These are phyloP conservation scores for Plantago major DNA, from an alignment of 257 asterid species.

Conservation along the genomic window DNA sequence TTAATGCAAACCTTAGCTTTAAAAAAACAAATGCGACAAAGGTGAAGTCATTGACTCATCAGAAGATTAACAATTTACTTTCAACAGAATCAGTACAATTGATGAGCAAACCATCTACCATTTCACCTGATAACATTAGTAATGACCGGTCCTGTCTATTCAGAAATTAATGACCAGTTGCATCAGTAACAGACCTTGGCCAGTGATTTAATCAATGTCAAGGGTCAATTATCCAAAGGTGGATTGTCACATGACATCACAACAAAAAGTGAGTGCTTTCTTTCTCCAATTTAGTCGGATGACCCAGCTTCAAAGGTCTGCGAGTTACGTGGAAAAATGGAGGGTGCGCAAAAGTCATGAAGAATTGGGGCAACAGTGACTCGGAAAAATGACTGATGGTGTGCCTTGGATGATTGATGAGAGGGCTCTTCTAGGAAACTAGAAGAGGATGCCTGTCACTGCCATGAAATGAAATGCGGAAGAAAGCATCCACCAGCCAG, in stretches of 20 bases:
- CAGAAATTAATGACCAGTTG: conserved; percentile 38
- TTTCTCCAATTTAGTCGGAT: conserved; percentile 49
- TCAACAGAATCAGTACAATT: conserved; percentile 16
- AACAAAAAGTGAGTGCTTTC: conserved; percentile 47
- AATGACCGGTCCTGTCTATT: conserved; percentile 36
- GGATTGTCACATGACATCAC: conserved; percentile 51
- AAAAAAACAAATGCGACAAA: conserved; percentile 7
- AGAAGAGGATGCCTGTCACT: conserved; percentile 48
- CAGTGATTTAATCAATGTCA: conserved; percentile 58
- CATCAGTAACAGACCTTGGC: conserved; percentile 66
- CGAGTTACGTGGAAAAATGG: conserved; percentile 51
- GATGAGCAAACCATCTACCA: conserved; percentile 28
- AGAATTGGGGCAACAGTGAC: conserved; percentile 53
- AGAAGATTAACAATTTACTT: conserved; percentile 8
- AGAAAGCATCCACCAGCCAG: conserved; percentile 55
- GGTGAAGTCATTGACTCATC: conserved; percentile 16
- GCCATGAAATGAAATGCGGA: conserved; percentile 59
- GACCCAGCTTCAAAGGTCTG: conserved; percentile 58
- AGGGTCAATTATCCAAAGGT: conserved; percentile 46
- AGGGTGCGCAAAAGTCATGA: conserved; percentile 53
- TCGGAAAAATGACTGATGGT: conserved; percentile 44
- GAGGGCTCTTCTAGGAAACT: conserved; percentile 51
- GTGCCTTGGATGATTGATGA: conserved; percentile 55
- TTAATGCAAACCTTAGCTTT: neutral
- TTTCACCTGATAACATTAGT: conserved; percentile 33